Evolutionary conservation across 306 rosid species (phyloP).

Genomic region (Vicia sativa): DNA sequence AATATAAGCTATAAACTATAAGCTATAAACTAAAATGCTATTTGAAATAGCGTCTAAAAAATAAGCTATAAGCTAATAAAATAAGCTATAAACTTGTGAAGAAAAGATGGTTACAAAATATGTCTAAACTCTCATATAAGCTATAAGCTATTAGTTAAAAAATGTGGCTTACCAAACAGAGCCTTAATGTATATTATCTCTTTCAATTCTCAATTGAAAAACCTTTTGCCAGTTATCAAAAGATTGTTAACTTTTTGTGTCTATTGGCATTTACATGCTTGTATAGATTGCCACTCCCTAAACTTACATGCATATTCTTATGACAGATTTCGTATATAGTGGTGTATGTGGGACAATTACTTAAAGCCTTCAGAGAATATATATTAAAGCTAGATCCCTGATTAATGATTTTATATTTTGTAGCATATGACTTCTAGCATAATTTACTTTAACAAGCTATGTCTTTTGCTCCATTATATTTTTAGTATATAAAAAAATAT

Average conservation of each 20-base stretch:
- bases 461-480: constrained; percentile 13
- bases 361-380: not conserved
- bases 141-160: too few species aligned
- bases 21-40: too few species aligned
- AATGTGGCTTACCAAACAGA: too few species aligned
- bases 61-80: too few species aligned
- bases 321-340: too few species aligned
- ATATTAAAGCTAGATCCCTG: constrained; percentile 1
- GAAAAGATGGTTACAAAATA: too few species aligned
- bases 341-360: too few species aligned
- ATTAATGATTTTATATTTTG: constrained; percentile 19
- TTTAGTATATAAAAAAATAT: constrained; percentile 29
- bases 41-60: too few species aligned
- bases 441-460: constrained; percentile 1
- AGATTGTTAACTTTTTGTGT: constrained; percentile 35
- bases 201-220: constrained; percentile 24
- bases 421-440: constrained; percentile 9
- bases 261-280: constrained; percentile 20
- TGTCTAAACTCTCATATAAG: too few species aligned
- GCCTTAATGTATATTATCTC: constrained; percentile 7
- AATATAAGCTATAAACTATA: too few species aligned
- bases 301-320: not conserved
- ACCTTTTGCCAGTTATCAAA: constrained; percentile 6
- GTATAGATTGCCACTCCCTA: constrained; percentile 6
- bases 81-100: too few species aligned